These are phyloP conservation scores for Paraphaeosphaeria minitans DNA, from an alignment of 2,329 filamentous ascomycete genomes.

Conservation along the genomic window DNA sequence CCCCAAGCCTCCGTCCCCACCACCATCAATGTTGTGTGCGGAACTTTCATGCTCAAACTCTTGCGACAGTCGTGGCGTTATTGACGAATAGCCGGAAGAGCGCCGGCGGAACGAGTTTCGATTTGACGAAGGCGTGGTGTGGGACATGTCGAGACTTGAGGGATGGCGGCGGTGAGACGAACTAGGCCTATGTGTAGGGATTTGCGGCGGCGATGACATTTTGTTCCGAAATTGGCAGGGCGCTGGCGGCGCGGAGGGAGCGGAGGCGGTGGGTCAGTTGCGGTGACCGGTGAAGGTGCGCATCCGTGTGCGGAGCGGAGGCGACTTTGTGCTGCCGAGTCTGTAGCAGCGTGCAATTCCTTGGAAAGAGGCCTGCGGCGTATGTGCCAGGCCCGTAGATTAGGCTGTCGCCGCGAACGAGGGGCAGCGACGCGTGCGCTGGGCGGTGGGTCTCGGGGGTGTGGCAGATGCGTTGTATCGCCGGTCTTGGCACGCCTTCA, in stretches of 20 bases:
- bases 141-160: constrained; percentile 51
- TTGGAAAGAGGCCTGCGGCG: background rate
- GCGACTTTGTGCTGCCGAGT: background rate
- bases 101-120: constrained; percentile 47
- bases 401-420: background rate
- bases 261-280: background rate
- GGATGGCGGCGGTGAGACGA: constrained; percentile 47
- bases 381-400: background rate
- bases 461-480: constrained; percentile 11
- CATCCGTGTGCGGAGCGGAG: constrained; percentile 7
- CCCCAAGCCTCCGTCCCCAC: constrained; percentile 65
- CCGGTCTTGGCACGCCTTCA: constrained; percentile 11
- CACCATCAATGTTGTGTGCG: constrained; percentile 45
- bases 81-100: constrained; percentile 54
- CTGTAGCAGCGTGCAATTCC: background rate
- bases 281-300: constrained; percentile 4
- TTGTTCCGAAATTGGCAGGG: constrained; percentile 9
- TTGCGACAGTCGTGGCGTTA: constrained; percentile 49
- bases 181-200: constrained; percentile 44
- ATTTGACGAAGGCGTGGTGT: constrained; percentile 43
- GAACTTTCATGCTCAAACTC: constrained; percentile 48
- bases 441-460: constrained; percentile 5
- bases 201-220: constrained; percentile 51
- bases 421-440: constrained; percentile 4
- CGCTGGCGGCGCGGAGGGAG: background rate